Conservation (phyloP, 495 filamentous ascomycete genomes). For the Penicillium ucsense region DNA sequence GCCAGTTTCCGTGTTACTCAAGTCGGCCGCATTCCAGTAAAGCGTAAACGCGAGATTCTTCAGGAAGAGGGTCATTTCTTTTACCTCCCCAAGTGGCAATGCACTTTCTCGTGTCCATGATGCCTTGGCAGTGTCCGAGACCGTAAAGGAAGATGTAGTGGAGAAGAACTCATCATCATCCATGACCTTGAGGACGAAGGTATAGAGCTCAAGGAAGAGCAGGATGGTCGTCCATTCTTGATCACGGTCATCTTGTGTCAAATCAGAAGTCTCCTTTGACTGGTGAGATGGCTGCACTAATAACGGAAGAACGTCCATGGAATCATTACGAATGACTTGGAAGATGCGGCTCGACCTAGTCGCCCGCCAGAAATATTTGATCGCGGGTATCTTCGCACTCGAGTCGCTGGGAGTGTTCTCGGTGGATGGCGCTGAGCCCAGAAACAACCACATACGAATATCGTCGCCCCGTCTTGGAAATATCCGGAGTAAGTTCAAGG, state of each 20-base stretch:
- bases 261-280: slow-evolving; percentile 7
- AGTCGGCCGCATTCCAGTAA: slow-evolving; percentile 70
- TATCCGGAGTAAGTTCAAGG: slow-evolving; percentile 72
- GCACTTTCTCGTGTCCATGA: slow-evolving; percentile 56
- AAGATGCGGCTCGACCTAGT: slow-evolving; percentile 60
- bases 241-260: slow-evolving; percentile 31
- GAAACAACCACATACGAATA: slow-evolving; percentile 90
- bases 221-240: slow-evolving; percentile 85
- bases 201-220: slow-evolving; percentile 89
- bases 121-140: slow-evolving; percentile 23
- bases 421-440: slow-evolving; percentile 54
- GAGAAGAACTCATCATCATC: slow-evolving; percentile 69
- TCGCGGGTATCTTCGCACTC: slow-evolving; percentile 49
- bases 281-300: slow-evolving; percentile 33
- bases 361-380: slow-evolving; percentile 85
- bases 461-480: slow-evolving; percentile 81
- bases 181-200: slow-evolving; percentile 80
- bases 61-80: slow-evolving; percentile 69
- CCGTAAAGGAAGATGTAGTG: slow-evolving; percentile 27
- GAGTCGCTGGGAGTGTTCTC: slow-evolving; percentile 25
- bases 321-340: slow-evolving; percentile 49
- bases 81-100: slow-evolving; percentile 59
- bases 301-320: slow-evolving; percentile 44
- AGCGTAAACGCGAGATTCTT: slow-evolving; percentile 89
- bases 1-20: slow-evolving; percentile 45